Conservation (phyloP, 2,329 filamentous ascomycete genomes). For the Bipolaris gigantea region DNA sequence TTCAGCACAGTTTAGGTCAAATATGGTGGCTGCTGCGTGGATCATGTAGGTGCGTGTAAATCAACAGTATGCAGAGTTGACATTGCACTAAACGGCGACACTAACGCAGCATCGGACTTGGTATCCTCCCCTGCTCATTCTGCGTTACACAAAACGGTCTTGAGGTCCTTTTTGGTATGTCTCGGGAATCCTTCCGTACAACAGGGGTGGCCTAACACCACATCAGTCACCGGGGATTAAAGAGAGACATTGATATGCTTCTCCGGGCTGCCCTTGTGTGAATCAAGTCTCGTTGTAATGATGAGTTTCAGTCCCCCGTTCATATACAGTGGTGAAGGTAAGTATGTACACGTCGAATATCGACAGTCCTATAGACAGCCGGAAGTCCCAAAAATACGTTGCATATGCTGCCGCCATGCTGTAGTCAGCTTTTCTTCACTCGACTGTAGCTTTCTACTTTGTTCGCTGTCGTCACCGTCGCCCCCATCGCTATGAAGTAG, state of each 20-base stretch:
- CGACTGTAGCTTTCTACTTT: neutral
- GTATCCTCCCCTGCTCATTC: neutral
- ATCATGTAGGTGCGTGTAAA: neutral
- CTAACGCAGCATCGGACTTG: neutral
- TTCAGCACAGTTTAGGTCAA: neutral
- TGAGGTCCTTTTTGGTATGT: neutral
- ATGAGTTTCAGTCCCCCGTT: neutral
- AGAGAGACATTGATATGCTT: neutral
- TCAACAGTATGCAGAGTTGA: neutral
- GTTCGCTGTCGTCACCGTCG: neutral
- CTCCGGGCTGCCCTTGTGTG: neutral
- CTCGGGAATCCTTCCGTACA: neutral
- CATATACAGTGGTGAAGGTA: neutral
- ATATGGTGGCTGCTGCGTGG: neutral
- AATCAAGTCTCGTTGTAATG: neutral
- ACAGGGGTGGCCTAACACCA: neutral
- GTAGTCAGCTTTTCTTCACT: neutral
- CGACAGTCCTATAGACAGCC: neutral
- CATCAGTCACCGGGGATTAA: neutral
- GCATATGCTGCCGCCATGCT: slow-evolving; percentile 5
- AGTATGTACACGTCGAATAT: no score
- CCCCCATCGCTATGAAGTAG: neutral
- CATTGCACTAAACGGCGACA: neutral
- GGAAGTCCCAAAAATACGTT: neutral
- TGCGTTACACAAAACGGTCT: no score